Base-by-base conservation (phyloP, 306 rosid genomes). In the Canavalia ensiformis region DNA sequence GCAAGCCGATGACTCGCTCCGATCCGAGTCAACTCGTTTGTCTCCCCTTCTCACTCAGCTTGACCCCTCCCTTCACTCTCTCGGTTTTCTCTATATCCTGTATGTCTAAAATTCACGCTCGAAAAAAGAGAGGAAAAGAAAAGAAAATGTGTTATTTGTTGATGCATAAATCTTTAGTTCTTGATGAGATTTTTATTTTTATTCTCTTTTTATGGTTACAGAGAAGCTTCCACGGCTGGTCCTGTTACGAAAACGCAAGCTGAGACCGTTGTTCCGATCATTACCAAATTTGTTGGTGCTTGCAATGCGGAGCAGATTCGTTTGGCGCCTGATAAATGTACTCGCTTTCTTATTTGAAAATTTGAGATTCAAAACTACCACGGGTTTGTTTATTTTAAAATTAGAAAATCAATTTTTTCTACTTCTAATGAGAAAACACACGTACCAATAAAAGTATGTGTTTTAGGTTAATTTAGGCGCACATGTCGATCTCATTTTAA, bases 311-410 rank as follows among this genome's bases (percentile, higher is more conserved):
- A 95, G 85, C 97, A 95, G 56, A 88, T 95, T 86, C 89, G 89
- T 39, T 79, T 92, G 89, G 93, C 92, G 13, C 86, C 94, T 41
- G 97, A 93, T 42, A 93, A 90, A 86, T 95, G 99, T 93, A 95
- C 2, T 18, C 25, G 25, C 25, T 18, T 18, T 18, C 25, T 18
- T 18, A 18, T 18, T 18, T 18, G 25, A 18, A 18, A 18, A 18
- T 18, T 18, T 18, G 25, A 18, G 25, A 18, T 18, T 18, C 25
- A 18, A 18, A 18, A 18, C 25, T 18, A 18, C 25, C 25, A 18
- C 25, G 25, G 25, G 25, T 18, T 18, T 18, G 25, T 18, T 18
- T 18, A 18, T 18, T 18, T 18, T 18, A 18, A 18, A 18, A 18
- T 18, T 18, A 18, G 25, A 0, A 18, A 18, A 18, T 18, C 25